phyloP scores from a whole-genome alignment of 805 yeast genomes.

The Kluyveromyces nonfermentans region DNA sequence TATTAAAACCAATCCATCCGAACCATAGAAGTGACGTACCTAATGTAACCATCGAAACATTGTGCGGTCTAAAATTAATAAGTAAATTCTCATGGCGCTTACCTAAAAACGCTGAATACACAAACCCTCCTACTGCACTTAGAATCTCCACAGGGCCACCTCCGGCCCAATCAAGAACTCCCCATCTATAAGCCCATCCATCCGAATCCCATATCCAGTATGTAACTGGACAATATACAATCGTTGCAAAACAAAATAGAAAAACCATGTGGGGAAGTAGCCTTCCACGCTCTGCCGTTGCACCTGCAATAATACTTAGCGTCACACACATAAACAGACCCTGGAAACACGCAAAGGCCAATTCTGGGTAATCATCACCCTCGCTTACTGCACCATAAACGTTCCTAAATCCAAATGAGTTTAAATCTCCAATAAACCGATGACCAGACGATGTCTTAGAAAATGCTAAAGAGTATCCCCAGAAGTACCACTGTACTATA shows the following conservation, averaged over 20 bases:
- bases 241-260: conserved; percentile 78
- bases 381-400: conserved; percentile 40
- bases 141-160: conserved; percentile 96
- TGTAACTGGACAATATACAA: conserved; percentile 90
- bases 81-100: conserved; percentile 64
- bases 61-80: conserved; percentile 90
- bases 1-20: conserved; percentile 96
- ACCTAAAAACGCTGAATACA: conserved; percentile 71
- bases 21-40: conserved; percentile 85
- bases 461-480: conserved; percentile 96
- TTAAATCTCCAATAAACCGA: conserved; percentile 80
- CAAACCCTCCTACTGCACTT: conserved; percentile 87
- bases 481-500: conserved; percentile 88
- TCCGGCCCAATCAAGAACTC: conserved; percentile 93
- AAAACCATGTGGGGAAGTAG: conserved; percentile 77
- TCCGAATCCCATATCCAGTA: conserved; percentile 91
- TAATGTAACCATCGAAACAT: conserved; percentile 79
- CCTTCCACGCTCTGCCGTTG: conserved; percentile 88
- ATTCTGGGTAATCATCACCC: conserved; percentile 57
- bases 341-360: conserved; percentile 79
- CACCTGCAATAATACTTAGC: conserved; percentile 83
- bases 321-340: conserved; percentile 92
- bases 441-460: conserved; percentile 61
- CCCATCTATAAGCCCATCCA: conserved; percentile 93
- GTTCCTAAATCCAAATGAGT: conserved; percentile 71